Percentiles rank a stretch among this genome's conserved stretches.
Evolutionary conservation across 2,329 filamentous ascomycete species (phyloP).

Genomic region (Ophiostoma quercus): DNA sequence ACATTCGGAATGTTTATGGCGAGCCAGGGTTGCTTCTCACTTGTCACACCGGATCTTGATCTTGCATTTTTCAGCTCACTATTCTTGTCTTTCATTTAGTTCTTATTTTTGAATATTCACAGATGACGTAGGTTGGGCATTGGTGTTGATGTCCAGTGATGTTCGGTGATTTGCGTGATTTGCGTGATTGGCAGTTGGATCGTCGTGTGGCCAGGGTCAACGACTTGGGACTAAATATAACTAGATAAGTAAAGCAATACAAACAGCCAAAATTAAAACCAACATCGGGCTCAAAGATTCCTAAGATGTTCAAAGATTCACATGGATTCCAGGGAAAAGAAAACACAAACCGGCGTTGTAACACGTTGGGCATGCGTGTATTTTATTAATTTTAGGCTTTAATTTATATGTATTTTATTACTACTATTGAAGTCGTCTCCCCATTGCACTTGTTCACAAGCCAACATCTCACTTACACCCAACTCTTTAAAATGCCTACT

Average conservation of each 20-base stretch:
- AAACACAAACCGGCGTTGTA: not conserved
- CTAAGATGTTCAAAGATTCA: not conserved
- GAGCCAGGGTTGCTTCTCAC: constrained; percentile 2
- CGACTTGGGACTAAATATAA: not conserved
- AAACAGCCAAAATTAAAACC: no score
- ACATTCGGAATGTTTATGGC: constrained; percentile 3
- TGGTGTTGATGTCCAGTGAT: not conserved
- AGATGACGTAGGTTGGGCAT: not conserved
- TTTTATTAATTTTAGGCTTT: not conserved
- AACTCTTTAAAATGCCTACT: no score
- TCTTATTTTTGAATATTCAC: no score
- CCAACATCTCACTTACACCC: not conserved
- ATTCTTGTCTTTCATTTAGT: no score
- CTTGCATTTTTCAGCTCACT: not conserved
- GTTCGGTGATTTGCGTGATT: not conserved
- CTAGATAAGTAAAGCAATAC: not conserved
- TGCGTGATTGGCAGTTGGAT: not conserved
- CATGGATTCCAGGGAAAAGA: not conserved
- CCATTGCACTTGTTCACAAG: not conserved
- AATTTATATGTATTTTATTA: no score
- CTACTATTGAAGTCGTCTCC: no score
- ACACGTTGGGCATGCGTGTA: not conserved
- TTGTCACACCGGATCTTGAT: not conserved
- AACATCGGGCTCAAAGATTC: no score
- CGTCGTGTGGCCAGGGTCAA: not conserved